Evolutionary conservation across 2,329 filamentous ascomycete genomes (phyloP), one percentile per base, ranked within the genome.

Genomic region (Aspergillus costaricaensis): DNA sequence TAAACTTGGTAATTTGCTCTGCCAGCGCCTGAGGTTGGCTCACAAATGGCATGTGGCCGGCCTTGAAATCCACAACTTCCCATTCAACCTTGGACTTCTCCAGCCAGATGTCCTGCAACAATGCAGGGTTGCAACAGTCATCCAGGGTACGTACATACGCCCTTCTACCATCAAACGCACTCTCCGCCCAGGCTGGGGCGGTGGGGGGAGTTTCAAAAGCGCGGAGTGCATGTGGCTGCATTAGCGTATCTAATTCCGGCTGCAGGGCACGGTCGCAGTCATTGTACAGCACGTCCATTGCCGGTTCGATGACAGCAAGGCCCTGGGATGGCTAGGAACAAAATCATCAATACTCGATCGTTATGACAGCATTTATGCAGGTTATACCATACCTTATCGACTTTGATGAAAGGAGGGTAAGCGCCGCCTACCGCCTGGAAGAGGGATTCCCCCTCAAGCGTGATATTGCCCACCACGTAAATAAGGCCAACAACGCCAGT

Each of bases 41-140:
- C 25, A 53, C 25, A 48, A 58, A 58, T 5, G 56, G 56, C 56
- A 58, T 58, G 25, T 58, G 56, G 8, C 56, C 56, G 7, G 56
- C 30, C 56, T 58, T 53, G n/a, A 58, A 58, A 14, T 58, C 56
- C 56, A 58, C 56, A 14, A 58, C 56, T 4, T 58, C 49, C 56
- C 56, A 58, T 21, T 53, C 27, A 15, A 58, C 56, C 56, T 58
- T 58, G 27, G 56, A 58, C 39, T 58, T 58, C 39, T 53, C 56
- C 56, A 58, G 14, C 56, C 56, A 58, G 15, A 48, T 23, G 39
- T 58, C 49, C 56, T 58, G 56, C 56, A 58, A 53, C 1, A 39
- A 53, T 5, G 38, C 43, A 38, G 56, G 56, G 25, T 58, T 58
- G 15, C 48, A 58, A 30, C 56, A 53, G 39, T 58, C 56, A 19